Percentiles rank a stretch among this genome's conserved stretches.
Conservation (phyloP, 2,329 filamentous ascomycete genomes). For the Mariannaea elegans region DNA sequence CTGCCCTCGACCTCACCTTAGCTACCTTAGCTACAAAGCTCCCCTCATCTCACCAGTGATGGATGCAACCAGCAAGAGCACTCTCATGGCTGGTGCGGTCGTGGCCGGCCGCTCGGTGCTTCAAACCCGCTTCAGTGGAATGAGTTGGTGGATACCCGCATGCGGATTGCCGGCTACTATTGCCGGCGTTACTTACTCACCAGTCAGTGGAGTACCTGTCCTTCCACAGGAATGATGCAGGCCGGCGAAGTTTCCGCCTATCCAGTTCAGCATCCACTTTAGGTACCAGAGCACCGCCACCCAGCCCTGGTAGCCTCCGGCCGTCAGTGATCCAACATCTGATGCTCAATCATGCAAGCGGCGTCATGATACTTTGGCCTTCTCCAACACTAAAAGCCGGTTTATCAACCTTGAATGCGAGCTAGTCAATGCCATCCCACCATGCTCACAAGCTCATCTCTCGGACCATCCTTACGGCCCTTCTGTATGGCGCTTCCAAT, state of each 20-base stretch:
- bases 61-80: not conserved
- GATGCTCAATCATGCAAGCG: constrained; percentile 32
- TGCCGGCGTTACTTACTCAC: constrained; percentile 25
- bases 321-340: constrained; percentile 31
- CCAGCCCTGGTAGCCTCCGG: constrained; percentile 1
- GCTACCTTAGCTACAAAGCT: too few relatives aligned
- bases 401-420: constrained; percentile 22
- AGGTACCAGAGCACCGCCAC: constrained; percentile 5
- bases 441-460: not conserved
- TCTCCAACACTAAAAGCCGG: constrained; percentile 27
- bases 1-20: too few relatives aligned
- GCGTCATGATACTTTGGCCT: constrained; percentile 39
- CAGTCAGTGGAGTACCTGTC: constrained; percentile 25
- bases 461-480: not conserved
- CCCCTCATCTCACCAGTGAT: not conserved
- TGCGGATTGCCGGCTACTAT: constrained; percentile 32
- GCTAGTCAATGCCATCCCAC: constrained; percentile 15
- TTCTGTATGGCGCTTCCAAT: constrained; percentile 10
- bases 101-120: constrained; percentile 30
- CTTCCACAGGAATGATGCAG: not conserved
- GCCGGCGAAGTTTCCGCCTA: constrained; percentile 7
- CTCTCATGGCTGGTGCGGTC: constrained; percentile 22
- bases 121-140: constrained; percentile 20
- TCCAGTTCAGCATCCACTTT: not conserved
- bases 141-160: constrained; percentile 31